A percentile compares a stretch with the other conserved stretches of the same genome.
Conservation (phyloP, 495 filamentous ascomycete genomes). For the Podospora appendiculata region DNA sequence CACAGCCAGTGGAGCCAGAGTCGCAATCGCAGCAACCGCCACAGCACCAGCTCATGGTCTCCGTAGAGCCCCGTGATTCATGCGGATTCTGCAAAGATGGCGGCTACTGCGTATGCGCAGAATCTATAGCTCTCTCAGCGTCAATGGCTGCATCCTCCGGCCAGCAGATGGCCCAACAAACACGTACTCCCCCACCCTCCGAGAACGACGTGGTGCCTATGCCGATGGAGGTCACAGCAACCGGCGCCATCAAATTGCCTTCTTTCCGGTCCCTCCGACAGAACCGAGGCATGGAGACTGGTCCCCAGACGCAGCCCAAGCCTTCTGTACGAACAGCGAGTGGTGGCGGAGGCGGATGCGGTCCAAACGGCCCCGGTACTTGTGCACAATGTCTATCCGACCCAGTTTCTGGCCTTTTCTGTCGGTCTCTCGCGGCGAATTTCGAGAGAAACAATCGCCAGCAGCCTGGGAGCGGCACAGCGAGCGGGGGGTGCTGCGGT, state of each 20-base stretch:
- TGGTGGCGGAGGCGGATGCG: constrained; percentile 30
- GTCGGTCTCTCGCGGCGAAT: constrained; percentile 70
- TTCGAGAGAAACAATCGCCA: constrained; percentile 30
- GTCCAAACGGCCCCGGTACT: constrained; percentile 67
- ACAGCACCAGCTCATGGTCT: constrained; percentile 18
- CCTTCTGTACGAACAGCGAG: neutral
- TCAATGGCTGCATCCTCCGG: neutral
- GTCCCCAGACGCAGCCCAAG: neutral
- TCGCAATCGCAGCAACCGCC: neutral
- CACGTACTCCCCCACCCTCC: constrained; percentile 61
- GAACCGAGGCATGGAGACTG: constrained; percentile 2
- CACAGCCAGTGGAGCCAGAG: constrained; percentile 1
- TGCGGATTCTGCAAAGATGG: constrained; percentile 88
- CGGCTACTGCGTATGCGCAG: constrained; percentile 77
- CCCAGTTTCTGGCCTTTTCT: constrained; percentile 76
- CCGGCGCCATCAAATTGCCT: constrained; percentile 42
- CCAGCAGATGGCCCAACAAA: constrained; percentile 31
- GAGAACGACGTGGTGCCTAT: constrained; percentile 50
- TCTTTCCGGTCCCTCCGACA: constrained; percentile 23
- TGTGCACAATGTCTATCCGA: constrained; percentile 73
- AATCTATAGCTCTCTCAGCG: constrained; percentile 42
- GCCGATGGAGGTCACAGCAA: constrained; percentile 41
- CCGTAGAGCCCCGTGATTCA: constrained; percentile 43
- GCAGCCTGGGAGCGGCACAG: constrained; percentile 38
- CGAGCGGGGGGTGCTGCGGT: constrained; percentile 46